These are phyloP conservation scores for Fusarium pseudograminearum DNA, from an alignment of 2,329 filamentous ascomycete genomes.

Conservation along the genomic window DNA sequence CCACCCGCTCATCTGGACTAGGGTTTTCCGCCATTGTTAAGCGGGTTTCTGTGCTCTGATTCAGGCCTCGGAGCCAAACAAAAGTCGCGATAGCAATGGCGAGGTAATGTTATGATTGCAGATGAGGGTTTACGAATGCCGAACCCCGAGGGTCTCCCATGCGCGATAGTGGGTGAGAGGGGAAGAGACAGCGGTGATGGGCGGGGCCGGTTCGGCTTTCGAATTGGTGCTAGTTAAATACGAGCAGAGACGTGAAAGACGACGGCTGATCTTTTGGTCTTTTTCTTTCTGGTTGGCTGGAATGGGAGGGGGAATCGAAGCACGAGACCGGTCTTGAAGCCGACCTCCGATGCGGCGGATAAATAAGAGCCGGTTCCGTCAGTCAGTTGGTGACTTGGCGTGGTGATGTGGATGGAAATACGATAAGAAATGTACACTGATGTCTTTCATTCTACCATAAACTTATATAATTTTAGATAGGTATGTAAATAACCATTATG, in stretches of 20 bases:
- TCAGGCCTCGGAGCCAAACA: constrained; percentile 44
- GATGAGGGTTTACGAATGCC: constrained; percentile 51
- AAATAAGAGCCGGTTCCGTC: constrained; percentile 29
- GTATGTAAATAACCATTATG: neutral
- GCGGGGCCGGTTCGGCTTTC: constrained; percentile 46
- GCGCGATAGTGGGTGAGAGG: constrained; percentile 43
- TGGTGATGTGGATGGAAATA: neutral
- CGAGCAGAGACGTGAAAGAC: neutral
- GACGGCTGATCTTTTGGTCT: constrained; percentile 20
- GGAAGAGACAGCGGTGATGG: constrained; percentile 41
- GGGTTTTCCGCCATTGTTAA: constrained; percentile 60
- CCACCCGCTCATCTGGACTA: constrained; percentile 58
- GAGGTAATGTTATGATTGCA: constrained; percentile 46
- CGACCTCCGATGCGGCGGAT: constrained; percentile 22
- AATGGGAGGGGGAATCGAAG: constrained; percentile 9
- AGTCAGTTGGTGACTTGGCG: neutral
- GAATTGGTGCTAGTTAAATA: constrained; percentile 22
- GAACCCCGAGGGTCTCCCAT: constrained; percentile 53
- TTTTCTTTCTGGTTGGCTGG: constrained; percentile 29
- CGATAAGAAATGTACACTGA: neutral
- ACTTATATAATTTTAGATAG: neutral
- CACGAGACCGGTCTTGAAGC: constrained; percentile 21
- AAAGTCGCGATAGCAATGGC: constrained; percentile 37
- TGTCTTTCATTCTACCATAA: neutral
- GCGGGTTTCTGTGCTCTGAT: constrained; percentile 39